Conservation (phyloP, 352 stramenopile species). For the Globisporangium okanoganense region DNA sequence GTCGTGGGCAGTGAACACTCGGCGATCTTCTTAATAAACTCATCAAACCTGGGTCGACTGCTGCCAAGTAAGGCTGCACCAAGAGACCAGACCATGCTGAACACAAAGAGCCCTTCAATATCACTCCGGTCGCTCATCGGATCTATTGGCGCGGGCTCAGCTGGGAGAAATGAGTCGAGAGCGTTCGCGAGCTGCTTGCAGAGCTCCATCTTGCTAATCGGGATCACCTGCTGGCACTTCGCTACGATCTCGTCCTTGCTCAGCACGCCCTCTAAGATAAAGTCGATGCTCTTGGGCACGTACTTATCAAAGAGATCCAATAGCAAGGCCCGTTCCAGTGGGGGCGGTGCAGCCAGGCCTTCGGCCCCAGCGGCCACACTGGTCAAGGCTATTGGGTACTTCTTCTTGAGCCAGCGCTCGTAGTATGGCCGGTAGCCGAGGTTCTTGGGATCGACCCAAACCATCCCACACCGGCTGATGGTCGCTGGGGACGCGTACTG, state of each 20-base stretch:
- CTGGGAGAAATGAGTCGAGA: constrained; percentile 86
- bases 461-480: constrained; percentile 95
- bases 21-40: constrained; percentile 88
- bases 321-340: constrained; percentile 49
- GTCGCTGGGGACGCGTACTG: constrained; percentile 95
- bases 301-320: constrained; percentile 94
- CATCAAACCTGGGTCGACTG: constrained; percentile 84
- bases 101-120: constrained; percentile 92
- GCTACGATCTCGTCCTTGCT: constrained; percentile 87
- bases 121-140: constrained; percentile 42
- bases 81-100: constrained; percentile 92
- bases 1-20: constrained; percentile 70
- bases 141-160: constrained; percentile 33
- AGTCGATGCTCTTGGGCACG: constrained; percentile 89
- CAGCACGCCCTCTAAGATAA: constrained; percentile 89
- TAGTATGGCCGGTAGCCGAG: constrained; percentile 94
- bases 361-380: neutral
- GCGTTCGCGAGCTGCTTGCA: constrained; percentile 93
- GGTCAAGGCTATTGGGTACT: constrained; percentile 48
- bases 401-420: constrained; percentile 92
- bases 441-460: constrained; percentile 97
- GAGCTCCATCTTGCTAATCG: constrained; percentile 94
- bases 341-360: constrained; percentile 19
- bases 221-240: constrained; percentile 91
- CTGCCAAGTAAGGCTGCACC: constrained; percentile 82